Percentiles rank a stretch among this genome's conserved stretches.
phyloP scores from a whole-genome alignment of 495 filamentous ascomycete species.

The Chaetomium fimeti region DNA sequence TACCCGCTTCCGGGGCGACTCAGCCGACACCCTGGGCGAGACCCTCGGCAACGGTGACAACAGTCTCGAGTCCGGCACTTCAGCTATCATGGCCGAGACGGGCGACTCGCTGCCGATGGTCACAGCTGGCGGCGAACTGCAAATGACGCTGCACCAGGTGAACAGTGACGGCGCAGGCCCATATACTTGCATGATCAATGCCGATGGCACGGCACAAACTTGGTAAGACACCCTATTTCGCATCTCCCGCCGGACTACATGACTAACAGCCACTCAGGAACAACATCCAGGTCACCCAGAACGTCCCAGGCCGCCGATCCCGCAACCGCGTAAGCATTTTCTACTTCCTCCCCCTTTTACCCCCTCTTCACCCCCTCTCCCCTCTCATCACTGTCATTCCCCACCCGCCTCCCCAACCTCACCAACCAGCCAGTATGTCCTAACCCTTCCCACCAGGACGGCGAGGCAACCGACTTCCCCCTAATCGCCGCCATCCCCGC shows the following conservation, averaged over 20 bases:
- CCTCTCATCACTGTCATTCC: no score
- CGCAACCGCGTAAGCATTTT: constrained; percentile 33
- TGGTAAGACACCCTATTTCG: constrained; percentile 24
- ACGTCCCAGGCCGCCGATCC: constrained; percentile 39
- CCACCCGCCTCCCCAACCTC: no score
- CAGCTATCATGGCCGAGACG: constrained; percentile 47
- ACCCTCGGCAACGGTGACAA: constrained; percentile 47
- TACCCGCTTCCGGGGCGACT: constrained; percentile 49
- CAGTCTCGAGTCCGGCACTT: constrained; percentile 48
- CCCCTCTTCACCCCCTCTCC: background rate
- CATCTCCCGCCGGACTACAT: no score
- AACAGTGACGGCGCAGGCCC: constrained; percentile 51
- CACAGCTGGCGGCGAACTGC: constrained; percentile 45
- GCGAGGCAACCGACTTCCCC: constrained; percentile 44
- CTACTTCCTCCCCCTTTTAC: background rate
- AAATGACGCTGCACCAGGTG: constrained; percentile 56
- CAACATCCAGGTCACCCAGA: constrained; percentile 41
- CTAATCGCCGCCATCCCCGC: constrained; percentile 48
- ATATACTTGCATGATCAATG: constrained; percentile 52
- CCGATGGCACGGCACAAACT: constrained; percentile 45
- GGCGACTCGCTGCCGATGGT: constrained; percentile 50
- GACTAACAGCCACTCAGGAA: constrained; percentile 21
- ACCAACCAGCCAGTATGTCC: background rate
- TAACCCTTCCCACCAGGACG: constrained; percentile 21
- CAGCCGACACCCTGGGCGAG: constrained; percentile 47